These are phyloP conservation scores for Paragyromitra xinjiangensis DNA, from an alignment of 495 filamentous ascomycete species.

Conservation along the genomic window DNA sequence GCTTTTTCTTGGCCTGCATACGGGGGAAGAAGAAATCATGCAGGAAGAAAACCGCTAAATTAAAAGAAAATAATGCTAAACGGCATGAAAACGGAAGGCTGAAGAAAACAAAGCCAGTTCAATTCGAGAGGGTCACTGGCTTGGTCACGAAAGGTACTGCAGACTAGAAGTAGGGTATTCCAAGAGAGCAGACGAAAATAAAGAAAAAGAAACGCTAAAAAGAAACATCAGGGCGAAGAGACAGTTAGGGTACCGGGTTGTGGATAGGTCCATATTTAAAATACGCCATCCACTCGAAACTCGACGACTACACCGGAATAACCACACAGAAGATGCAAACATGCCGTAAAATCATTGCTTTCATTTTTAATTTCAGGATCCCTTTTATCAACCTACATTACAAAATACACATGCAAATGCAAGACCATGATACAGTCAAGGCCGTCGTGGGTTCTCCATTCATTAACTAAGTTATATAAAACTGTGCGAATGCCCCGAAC, in stretches of 20 bases:
- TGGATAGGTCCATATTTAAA: slow-evolving; percentile 27
- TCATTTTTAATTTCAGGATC: slow-evolving; percentile 17
- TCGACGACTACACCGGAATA: slow-evolving; percentile 2
- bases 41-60: neutral
- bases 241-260: slow-evolving; percentile 28
- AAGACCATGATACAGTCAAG: slow-evolving; percentile 40
- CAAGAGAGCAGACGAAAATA: slow-evolving; percentile 9
- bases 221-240: slow-evolving; percentile 20
- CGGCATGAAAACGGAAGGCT: slow-evolving; percentile 18
- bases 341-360: slow-evolving; percentile 33
- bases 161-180: neutral
- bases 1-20: slow-evolving; percentile 30
- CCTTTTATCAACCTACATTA: slow-evolving; percentile 44
- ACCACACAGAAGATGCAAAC: neutral
- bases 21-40: slow-evolving; percentile 3
- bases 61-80: slow-evolving; percentile 6
- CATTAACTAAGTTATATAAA: slow-evolving; percentile 53
- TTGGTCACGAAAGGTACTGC: slow-evolving; percentile 24
- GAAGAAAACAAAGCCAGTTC: neutral
- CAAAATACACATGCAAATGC: slow-evolving; percentile 32
- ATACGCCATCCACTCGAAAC: slow-evolving; percentile 23
- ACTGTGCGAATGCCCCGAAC: slow-evolving; percentile 35
- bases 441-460: slow-evolving; percentile 39
- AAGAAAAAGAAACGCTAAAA: neutral
- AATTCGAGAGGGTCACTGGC: slow-evolving; percentile 12